Evolutionary conservation across 495 filamentous ascomycete genomes (phyloP), one percentile per base, ranked within the genome.

Genomic region (Aspergillus bertholletiae): DNA sequence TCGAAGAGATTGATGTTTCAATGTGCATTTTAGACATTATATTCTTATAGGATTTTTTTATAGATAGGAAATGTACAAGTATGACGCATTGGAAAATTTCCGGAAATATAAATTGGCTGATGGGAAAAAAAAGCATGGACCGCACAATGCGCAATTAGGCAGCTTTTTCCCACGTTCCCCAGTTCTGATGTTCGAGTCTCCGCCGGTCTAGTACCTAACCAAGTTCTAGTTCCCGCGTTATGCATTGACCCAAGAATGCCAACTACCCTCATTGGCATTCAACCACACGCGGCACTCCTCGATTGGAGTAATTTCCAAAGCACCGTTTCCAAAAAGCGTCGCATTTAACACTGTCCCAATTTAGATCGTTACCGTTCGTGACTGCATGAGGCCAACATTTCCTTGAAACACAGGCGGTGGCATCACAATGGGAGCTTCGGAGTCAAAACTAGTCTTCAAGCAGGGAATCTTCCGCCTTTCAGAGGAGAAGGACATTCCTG

Each of bases 401-500:
- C 56, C 58, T 51, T 73, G 60, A 62, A 37, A 34, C 27, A 32
- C 39, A 48, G 32, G 47, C 43, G 46, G 54, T 51, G 51, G 53
- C 52, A 62, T 68, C 64, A 69, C 58, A 51, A 99, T 99, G 94
- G 94, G 94, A 69, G 94, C 94, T 65, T 96, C 94, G 70, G 95
- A 99, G 78, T 97, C 93, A 58, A 99, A 99, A 84, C 87, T 97
- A 63, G 89, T 92, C 63, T 97, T 99, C 84, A 99, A 97, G 74
- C 88, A 96, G 72, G 94, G 92, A 69, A 96, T 99, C 77, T 99
- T 99, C 77, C 86, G 88, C 66, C 85, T 99, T 50, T 95, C 92
- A 17, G 92, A 96, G 69, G 86, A 94, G 68, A 83, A 87, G 60
- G 80, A 88, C 61, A 97, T 99, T 62, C 82, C 92, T 41, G 83